Evolutionary conservation across 768 basidiomycete species (phyloP), one percentile per base, ranked within the genome.

Genomic region (Tricholoma hemisulphureum): DNA sequence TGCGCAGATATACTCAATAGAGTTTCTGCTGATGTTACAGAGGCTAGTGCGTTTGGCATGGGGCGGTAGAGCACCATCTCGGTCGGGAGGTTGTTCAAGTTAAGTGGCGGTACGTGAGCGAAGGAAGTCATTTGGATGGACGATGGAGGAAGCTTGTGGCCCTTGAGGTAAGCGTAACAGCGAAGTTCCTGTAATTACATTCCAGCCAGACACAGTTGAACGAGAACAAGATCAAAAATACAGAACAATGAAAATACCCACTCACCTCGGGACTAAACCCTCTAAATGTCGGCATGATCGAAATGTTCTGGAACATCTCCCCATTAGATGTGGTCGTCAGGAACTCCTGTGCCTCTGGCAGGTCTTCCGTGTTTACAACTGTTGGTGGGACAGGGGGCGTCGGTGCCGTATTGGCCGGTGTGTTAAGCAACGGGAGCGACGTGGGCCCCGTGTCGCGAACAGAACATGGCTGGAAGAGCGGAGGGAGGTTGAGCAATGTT

Each of bases 391-490:
- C 26, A 52, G 63, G 68, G 21, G 66, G 67, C 39, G 72, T 52
- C 23, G 64, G 63, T 54, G 75, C 73, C 16, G 62, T 65, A 56
- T 70, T 69, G 11, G 31, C 41, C 31, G 32, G 10, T 13, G 41
- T 11, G n/a, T 41, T 35, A n/a, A 29, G 28, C 1, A 34, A 39
- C 34, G 31, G 10, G 14, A 70, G 16, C 10, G 51, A 64, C 8
- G 23, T 14, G 20, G 45, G 45, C 14, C 45, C 26, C n/a, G 46
- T 29, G 18, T 49, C 46, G 7, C 28, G 46, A 20, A 54, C 60
- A 11, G 62, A 16, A 24, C 63, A 63, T 23, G 86, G 83, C 28
- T 80, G 71, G 66, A 86, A 86, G 16, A 81, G 69, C 0, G 80
- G 80, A 0, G 82, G 77, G 0, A 87, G 74, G 31, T 77, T 75